These are phyloP conservation scores for Phylloporus sp. DNA, from an alignment of 768 basidiomycete genomes.

Conservation along the genomic window DNA sequence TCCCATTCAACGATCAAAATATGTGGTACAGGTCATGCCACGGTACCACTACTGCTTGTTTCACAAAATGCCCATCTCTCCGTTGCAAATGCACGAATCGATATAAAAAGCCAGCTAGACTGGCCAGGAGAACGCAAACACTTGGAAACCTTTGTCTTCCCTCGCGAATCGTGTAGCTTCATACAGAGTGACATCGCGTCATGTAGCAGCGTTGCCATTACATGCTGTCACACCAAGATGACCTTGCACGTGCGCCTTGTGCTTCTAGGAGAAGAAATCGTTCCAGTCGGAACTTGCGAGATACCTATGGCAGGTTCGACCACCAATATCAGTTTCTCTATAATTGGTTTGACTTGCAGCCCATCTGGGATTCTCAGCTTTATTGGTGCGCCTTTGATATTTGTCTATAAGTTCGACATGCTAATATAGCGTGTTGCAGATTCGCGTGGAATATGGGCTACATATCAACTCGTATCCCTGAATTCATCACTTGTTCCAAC, in stretches of 20 bases:
- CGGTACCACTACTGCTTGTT: constrained; percentile 30
- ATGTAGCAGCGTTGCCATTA: constrained; percentile 11
- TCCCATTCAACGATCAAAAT: constrained; percentile 40
- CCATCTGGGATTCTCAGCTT: constrained; percentile 46
- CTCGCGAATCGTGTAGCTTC: constrained; percentile 27
- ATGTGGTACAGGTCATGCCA: constrained; percentile 28
- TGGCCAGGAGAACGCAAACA: constrained; percentile 27
- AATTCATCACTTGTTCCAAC: constrained; percentile 24
- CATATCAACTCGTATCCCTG: constrained; percentile 31
- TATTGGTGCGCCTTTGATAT: constrained; percentile 38
- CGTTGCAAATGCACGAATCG: constrained; percentile 28
- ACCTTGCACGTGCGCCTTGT: constrained; percentile 21
- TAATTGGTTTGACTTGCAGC: constrained; percentile 32
- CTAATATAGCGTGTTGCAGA: constrained; percentile 29
- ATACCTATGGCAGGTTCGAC: constrained; percentile 14
- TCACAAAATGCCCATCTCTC: constrained; percentile 33
- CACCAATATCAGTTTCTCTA: neutral
- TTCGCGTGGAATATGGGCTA: constrained; percentile 41
- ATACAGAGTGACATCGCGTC: constrained; percentile 14
- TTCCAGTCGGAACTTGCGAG: constrained; percentile 17
- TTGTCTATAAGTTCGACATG: neutral
- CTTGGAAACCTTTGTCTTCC: constrained; percentile 31
- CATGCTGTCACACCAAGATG: constrained; percentile 19
- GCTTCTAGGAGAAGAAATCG: constrained; percentile 18
- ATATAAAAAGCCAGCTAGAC: constrained; percentile 21